These are phyloP conservation scores for Gomphus sp. DNA, from an alignment of 1,284 basidiomycete species.

Conservation along the genomic window DNA sequence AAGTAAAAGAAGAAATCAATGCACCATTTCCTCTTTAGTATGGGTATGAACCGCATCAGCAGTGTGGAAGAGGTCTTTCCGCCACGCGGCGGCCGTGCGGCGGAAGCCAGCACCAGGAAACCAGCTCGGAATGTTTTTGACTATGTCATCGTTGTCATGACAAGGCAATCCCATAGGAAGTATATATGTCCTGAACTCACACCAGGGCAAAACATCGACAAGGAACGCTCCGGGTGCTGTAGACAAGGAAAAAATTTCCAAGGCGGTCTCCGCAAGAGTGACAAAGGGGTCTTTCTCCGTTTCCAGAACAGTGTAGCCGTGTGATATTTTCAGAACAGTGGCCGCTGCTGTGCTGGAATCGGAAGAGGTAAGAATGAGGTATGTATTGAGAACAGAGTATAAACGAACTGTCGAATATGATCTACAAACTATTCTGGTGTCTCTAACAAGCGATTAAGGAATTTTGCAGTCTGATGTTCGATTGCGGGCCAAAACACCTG, in stretches of 20 bases:
- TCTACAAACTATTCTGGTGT: constrained; percentile 8
- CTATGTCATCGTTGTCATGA: constrained; percentile 5
- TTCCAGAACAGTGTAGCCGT: constrained; percentile 23
- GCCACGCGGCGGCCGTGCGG: not conserved
- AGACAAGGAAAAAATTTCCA: constrained; percentile 48
- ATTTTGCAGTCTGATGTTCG: constrained; percentile 8
- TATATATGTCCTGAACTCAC: constrained; percentile 26
- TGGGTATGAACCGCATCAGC: constrained; percentile 6
- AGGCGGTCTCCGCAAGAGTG: constrained; percentile 31
- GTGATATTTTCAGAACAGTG: constrained; percentile 22
- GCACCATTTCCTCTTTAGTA: constrained; percentile 10
- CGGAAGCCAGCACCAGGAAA: constrained; percentile 13
- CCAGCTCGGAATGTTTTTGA: constrained; percentile 15
- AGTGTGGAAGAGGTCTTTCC: not conserved
- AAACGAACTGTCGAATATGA: constrained; percentile 10
- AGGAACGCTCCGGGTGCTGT: constrained; percentile 50
- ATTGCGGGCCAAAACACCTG: constrained; percentile 17
- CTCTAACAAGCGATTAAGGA: constrained; percentile 14
- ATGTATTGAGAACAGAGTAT: not conserved
- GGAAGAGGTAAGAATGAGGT: not conserved
- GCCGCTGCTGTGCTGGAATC: constrained; percentile 16
- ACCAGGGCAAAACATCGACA: constrained; percentile 46
- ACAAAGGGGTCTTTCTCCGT: constrained; percentile 19
- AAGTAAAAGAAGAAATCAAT: not conserved
- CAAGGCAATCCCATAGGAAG: too few relatives aligned